A percentile compares a stretch with the other conserved stretches of the same genome.
Conservation (phyloP, 1,284 basidiomycete genomes). For the Pseudozyma thailandica region DNA sequence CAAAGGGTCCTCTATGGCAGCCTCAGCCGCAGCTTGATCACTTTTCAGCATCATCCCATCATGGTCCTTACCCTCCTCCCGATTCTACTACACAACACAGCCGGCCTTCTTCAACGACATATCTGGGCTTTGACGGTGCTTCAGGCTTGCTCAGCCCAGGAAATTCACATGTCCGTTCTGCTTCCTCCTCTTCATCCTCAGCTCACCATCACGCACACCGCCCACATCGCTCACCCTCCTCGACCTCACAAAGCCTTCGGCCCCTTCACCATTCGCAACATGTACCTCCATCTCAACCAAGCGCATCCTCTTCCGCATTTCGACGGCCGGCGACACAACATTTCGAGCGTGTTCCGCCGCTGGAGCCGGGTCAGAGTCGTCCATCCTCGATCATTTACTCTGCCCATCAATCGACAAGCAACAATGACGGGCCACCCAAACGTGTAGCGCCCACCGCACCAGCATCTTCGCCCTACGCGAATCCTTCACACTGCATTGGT, state of each 20-base stretch:
- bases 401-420: slow-evolving; percentile 14
- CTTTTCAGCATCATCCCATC: background rate
- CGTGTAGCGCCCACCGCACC: background rate
- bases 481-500: slow-evolving; percentile 44
- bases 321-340: background rate
- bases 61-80: slow-evolving; percentile 6
- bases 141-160: slow-evolving; percentile 38
- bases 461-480: slow-evolving; percentile 39
- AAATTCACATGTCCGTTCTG: slow-evolving; percentile 23
- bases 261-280: slow-evolving; percentile 24
- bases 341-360: background rate
- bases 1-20: no score
- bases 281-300: slow-evolving; percentile 7
- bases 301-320: slow-evolving; percentile 5
- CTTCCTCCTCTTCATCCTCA: slow-evolving; percentile 12
- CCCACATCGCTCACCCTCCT: slow-evolving; percentile 19
- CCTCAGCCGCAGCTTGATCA: background rate
- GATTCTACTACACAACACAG: slow-evolving; percentile 3
- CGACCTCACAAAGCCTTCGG: slow-evolving; percentile 13
- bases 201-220: background rate
- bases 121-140: slow-evolving; percentile 47
- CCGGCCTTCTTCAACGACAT: slow-evolving; percentile 44
- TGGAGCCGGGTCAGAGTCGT: slow-evolving; percentile 35
- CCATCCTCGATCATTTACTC: slow-evolving; percentile 32
- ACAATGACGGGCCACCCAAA: background rate